These are phyloP conservation scores for Sanghuangporus baumii DNA, from an alignment of 1,284 basidiomycete genomes.

Conservation along the genomic window DNA sequence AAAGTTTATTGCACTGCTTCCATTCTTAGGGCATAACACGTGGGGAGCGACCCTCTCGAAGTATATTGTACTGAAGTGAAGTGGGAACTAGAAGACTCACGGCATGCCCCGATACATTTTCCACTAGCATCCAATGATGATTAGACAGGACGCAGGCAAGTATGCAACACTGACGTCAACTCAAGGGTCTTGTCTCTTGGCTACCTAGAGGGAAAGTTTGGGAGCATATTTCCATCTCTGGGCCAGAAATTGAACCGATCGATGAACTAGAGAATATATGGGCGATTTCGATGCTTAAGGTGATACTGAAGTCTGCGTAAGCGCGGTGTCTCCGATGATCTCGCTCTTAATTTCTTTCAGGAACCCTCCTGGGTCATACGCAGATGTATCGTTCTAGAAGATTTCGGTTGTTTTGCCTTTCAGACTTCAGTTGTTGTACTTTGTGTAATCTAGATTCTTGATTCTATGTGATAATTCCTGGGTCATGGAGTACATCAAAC, in stretches of 20 bases:
- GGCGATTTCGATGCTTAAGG: neutral
- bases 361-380: neutral
- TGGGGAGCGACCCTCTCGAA: too few relatives aligned
- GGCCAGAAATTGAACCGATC: neutral
- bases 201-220: neutral
- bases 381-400: neutral
- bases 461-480: neutral
- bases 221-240: too few relatives aligned
- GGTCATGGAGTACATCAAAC: neutral
- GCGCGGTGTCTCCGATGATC: neutral
- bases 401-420: conserved; percentile 3
- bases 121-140: neutral
- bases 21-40: neutral
- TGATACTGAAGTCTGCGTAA: neutral
- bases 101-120: neutral
- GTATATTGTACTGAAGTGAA: neutral
- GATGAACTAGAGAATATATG: neutral
- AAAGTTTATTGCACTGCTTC: neutral
- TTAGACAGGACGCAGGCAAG: neutral
- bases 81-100: neutral
- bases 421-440: neutral
- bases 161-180: neutral
- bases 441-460: neutral
- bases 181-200: neutral
- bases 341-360: neutral